A percentile compares a stretch with the other conserved stretches of the same genome.
Conservation (phyloP, 2,329 filamentous ascomycete species). For the Nothophoma quercina region DNA sequence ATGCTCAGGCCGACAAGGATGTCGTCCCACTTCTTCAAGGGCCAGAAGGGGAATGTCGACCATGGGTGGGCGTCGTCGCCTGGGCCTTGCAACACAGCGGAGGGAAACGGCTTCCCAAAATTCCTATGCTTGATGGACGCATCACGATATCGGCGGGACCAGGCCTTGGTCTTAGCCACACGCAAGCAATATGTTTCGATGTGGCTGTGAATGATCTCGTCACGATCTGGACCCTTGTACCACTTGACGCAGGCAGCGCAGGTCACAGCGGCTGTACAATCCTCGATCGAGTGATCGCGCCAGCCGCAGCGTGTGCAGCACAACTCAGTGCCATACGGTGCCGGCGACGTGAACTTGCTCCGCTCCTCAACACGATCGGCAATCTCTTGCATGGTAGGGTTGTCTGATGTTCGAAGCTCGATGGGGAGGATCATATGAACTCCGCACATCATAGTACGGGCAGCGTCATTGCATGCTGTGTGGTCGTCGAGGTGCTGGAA, state of each 20-base stretch:
- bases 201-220: not conserved
- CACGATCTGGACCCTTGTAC: not conserved
- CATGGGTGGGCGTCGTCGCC: slow-evolving; percentile 1
- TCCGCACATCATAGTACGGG: slow-evolving; percentile 33
- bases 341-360: not conserved
- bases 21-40: not conserved
- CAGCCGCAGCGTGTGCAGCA: slow-evolving; percentile 24
- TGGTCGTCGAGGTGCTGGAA: slow-evolving; percentile 27
- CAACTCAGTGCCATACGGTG: slow-evolving; percentile 9
- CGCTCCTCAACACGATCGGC: slow-evolving; percentile 10
- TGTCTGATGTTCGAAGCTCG: not conserved
- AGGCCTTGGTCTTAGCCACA: slow-evolving; percentile 10
- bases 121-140: not conserved
- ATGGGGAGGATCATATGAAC: slow-evolving; percentile 24
- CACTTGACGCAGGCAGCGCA: slow-evolving; percentile 19
- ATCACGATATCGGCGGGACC: slow-evolving; percentile 10
- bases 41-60: slow-evolving; percentile 9
- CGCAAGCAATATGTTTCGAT: slow-evolving; percentile 10
- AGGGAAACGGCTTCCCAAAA: not conserved
- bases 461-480: slow-evolving; percentile 33
- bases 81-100: not conserved
- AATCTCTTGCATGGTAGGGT: slow-evolving; percentile 12
- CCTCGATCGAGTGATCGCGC: slow-evolving; percentile 16
- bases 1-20: not conserved
- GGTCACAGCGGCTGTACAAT: slow-evolving; percentile 2